Evolutionary conservation across 2,329 filamentous ascomycete genomes (phyloP).

Genomic region (Mycosphaerella sp.): DNA sequence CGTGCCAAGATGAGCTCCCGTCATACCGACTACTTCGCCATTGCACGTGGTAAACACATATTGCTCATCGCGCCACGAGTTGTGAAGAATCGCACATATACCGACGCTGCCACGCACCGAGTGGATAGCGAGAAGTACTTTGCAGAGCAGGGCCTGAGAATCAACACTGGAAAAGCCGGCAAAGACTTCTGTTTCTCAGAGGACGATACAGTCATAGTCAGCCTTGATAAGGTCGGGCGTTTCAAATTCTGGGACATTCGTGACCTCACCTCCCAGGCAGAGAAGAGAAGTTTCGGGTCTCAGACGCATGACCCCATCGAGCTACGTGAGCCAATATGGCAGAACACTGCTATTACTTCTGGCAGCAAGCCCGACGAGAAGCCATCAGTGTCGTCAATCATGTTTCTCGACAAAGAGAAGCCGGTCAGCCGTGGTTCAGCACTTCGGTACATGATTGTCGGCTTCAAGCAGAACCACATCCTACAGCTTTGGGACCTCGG

Average conservation of each 20-base stretch:
- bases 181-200: slow-evolving; percentile 98
- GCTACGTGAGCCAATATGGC: slow-evolving; percentile 78
- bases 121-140: slow-evolving; percentile 86
- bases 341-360: slow-evolving; percentile 58
- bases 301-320: slow-evolving; percentile 46
- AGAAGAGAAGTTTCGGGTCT: slow-evolving; percentile 42
- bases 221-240: slow-evolving; percentile 90
- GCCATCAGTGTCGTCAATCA: slow-evolving; percentile 91
- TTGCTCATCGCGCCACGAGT: slow-evolving; percentile 67
- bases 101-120: slow-evolving; percentile 44
- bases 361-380: slow-evolving; percentile 56
- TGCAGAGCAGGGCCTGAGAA: slow-evolving; percentile 80
- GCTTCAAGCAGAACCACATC: slow-evolving; percentile 98
- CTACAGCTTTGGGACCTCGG: slow-evolving; percentile 97
- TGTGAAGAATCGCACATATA: slow-evolving; percentile 48
- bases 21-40: slow-evolving; percentile 89
- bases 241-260: slow-evolving; percentile 99
- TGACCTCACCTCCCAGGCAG: slow-evolving; percentile 50
- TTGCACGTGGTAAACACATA: slow-evolving; percentile 93
- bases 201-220: slow-evolving; percentile 89
- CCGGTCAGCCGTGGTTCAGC: slow-evolving; percentile 87
- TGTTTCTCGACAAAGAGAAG: slow-evolving; percentile 92
- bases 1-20: slow-evolving; percentile 82
- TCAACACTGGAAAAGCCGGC: slow-evolving; percentile 93
- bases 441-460: slow-evolving; percentile 89